These are phyloP conservation scores for Ogataea salicorniae DNA, from an alignment of 805 yeast species.

Conservation along the genomic window DNA sequence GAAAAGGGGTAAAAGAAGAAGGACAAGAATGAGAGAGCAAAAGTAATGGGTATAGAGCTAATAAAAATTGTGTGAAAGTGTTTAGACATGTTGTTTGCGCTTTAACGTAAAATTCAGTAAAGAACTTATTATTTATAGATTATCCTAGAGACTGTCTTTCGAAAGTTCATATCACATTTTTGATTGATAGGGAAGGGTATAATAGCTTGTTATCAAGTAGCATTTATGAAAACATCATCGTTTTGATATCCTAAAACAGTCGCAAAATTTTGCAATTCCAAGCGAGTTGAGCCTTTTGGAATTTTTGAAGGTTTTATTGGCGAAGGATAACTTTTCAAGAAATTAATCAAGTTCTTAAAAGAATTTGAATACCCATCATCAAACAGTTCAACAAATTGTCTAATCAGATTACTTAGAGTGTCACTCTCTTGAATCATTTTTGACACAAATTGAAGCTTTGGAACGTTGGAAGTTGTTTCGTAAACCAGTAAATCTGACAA, in stretches of 20 bases:
- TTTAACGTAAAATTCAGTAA: too few relatives aligned
- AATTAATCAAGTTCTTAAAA: slow-evolving; percentile 25
- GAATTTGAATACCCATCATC: slow-evolving; percentile 28
- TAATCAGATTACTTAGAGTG: slow-evolving; percentile 25
- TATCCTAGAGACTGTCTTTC: too few relatives aligned
- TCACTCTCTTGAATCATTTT: slow-evolving; percentile 21
- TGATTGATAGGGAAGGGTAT: too few relatives aligned
- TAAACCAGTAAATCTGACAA: slow-evolving; percentile 18
- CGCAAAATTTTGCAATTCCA: slow-evolving; percentile 19
- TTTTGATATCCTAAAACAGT: slow-evolving; percentile 7
- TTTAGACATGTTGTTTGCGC: too few relatives aligned
- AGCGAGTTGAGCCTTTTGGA: slow-evolving; percentile 22
- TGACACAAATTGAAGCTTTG: slow-evolving; percentile 12
- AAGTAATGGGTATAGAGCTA: too few relatives aligned
- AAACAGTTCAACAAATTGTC: slow-evolving; percentile 30
- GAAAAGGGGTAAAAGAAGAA: too few relatives aligned
- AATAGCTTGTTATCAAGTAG: too few relatives aligned
- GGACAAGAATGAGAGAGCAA: too few relatives aligned
- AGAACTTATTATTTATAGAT: too few relatives aligned
- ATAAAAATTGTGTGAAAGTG: too few relatives aligned
- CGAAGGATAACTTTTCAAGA: slow-evolving; percentile 28
- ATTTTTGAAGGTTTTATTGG: slow-evolving; percentile 31
- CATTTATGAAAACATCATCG: neutral
- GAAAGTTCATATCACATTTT: too few relatives aligned
- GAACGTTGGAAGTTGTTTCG: slow-evolving; percentile 2